Evolutionary conservation across 2,329 filamentous ascomycete species (phyloP).

Genomic region (Cadophora sp.): DNA sequence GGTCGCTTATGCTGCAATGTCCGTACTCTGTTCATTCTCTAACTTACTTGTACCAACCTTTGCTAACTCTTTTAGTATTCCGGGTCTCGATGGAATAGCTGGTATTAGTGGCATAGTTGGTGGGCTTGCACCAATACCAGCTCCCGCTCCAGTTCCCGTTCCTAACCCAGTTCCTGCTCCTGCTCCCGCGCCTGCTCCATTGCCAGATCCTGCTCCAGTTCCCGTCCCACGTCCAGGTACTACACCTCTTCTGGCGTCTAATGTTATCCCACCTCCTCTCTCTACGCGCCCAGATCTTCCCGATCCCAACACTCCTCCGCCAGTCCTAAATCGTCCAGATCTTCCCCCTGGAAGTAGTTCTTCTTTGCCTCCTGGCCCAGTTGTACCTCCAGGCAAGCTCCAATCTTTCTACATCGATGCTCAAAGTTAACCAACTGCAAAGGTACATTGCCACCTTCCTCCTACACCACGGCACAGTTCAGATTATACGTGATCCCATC

Average conservation of each 20-base stretch:
- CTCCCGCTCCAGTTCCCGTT: neutral
- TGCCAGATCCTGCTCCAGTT: neutral
- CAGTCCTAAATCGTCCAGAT: neutral
- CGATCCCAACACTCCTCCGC: neutral
- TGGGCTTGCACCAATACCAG: neutral
- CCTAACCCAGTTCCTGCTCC: neutral
- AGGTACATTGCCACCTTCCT: neutral
- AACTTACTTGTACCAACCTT: neutral
- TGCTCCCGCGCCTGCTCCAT: neutral
- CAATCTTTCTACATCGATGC: too few species aligned
- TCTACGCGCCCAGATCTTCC: neutral
- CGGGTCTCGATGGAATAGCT: neutral
- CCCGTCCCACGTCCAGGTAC: neutral
- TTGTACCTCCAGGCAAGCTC: too few species aligned
- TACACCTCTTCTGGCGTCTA: neutral
- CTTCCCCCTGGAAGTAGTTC: neutral
- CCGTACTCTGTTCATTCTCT: neutral
- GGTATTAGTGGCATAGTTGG: neutral
- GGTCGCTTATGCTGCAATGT: neutral
- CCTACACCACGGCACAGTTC: neutral
- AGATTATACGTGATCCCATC: conserved; percentile 7
- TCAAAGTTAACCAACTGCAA: neutral
- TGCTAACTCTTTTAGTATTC: neutral
- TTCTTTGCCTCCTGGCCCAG: too few species aligned
- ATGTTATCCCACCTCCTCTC: neutral